Conservation (phyloP, 169 alveolate species). For the Perkinsus olseni region DNA sequence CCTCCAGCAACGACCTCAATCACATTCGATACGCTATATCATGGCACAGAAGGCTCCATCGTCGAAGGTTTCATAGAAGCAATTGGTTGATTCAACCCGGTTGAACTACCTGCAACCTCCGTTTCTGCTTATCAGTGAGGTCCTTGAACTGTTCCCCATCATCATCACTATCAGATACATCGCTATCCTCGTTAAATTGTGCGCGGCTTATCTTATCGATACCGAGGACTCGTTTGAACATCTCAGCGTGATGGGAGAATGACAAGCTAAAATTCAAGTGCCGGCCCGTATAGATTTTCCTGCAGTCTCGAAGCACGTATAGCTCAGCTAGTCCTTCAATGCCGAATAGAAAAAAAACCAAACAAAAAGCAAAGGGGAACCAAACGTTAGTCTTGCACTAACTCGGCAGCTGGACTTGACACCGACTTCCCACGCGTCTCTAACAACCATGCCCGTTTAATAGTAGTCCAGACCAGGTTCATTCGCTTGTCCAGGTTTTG, state of each 20-base stretch:
- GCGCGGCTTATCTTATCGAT: neutral
- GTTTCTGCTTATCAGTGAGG: neutral
- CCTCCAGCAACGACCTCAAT: no score
- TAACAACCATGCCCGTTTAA: neutral
- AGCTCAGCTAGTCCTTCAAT: no score
- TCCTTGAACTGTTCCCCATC: neutral
- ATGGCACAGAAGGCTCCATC: no score
- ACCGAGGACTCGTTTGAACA: neutral
- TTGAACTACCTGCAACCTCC: neutral
- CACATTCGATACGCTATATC: no score
- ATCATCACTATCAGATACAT: neutral
- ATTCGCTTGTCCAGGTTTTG: neutral
- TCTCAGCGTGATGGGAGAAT: neutral
- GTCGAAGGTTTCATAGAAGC: no score
- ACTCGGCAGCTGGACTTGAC: neutral
- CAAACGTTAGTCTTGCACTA: no score
- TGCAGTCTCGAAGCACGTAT: no score
- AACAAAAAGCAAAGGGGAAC: no score
- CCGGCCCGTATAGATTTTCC: no score
- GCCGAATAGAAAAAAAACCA: no score
- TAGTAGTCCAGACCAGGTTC: neutral
- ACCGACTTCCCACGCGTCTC: neutral
- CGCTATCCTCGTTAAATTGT: neutral
- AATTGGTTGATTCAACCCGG: no score
- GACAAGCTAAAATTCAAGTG: neutral